Percentiles rank a stretch among this genome's conserved stretches.
Evolutionary conservation across 805 yeast genomes (phyloP).

Genomic region (Lachancea kluyveri): DNA sequence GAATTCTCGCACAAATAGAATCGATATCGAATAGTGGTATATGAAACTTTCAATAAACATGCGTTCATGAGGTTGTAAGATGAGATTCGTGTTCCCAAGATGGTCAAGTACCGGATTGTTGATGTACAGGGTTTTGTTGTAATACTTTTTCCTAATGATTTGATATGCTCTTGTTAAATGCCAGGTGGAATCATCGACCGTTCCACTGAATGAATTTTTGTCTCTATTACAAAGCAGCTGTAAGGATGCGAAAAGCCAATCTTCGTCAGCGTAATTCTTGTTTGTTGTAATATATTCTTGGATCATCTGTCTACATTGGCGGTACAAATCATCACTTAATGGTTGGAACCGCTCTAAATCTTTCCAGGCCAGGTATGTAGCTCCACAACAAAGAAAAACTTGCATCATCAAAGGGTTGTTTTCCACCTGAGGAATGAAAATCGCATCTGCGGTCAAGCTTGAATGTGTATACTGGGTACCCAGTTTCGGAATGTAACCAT

Average conservation of each 20-base stretch:
- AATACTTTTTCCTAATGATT: slow-evolving; percentile 11
- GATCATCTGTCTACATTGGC: slow-evolving; percentile 11
- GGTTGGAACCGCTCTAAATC: slow-evolving; percentile 10
- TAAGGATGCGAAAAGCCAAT: slow-evolving; percentile 17
- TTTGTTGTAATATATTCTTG: slow-evolving; percentile 8
- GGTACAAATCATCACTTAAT: slow-evolving; percentile 14
- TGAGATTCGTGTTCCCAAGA: slow-evolving; percentile 6
- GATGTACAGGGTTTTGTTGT: slow-evolving; percentile 2
- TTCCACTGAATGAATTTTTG: slow-evolving; percentile 11
- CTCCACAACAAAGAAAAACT: slow-evolving; percentile 17
- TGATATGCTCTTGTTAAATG: slow-evolving; percentile 9
- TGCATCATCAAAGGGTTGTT: slow-evolving; percentile 12
- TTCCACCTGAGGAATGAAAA: slow-evolving; percentile 15
- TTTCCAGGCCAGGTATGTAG: slow-evolving; percentile 17
- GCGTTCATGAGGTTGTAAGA: slow-evolving; percentile 9
- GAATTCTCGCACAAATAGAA: slow-evolving; percentile 11
- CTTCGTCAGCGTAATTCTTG: slow-evolving; percentile 12
- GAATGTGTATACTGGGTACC: slow-evolving; percentile 10
- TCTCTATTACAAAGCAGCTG: slow-evolving; percentile 15
- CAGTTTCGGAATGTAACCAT: slow-evolving; percentile 11
- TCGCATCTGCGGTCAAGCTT: slow-evolving; percentile 11
- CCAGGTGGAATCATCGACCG: slow-evolving; percentile 11
- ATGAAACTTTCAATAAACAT: slow-evolving; percentile 16
- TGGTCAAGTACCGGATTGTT: slow-evolving; percentile 7
- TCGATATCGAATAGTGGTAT: slow-evolving; percentile 15